These are phyloP conservation scores for Ascobolus immersus DNA, from an alignment of 495 filamentous ascomycete species.

Conservation along the genomic window DNA sequence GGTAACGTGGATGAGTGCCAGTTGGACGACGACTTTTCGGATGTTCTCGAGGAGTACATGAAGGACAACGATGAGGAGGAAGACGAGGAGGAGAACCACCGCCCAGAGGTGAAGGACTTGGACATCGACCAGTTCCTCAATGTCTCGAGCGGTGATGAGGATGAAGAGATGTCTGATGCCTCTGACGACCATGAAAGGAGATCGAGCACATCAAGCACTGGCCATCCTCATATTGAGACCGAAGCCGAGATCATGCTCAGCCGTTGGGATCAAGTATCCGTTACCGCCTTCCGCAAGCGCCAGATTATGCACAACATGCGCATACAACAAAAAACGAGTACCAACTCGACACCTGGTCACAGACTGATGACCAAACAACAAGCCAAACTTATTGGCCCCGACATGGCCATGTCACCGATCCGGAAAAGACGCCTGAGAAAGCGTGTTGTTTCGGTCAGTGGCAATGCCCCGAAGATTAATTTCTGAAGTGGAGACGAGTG, in stretches of 20 bases:
- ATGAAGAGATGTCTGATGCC: conserved; percentile 7
- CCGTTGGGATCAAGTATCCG: conserved; percentile 14
- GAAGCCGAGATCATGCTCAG: conserved; percentile 10
- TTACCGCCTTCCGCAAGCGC: conserved; percentile 15
- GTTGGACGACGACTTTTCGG: conserved; percentile 3
- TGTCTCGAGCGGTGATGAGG: conserved; percentile 12
- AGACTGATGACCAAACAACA: background rate
- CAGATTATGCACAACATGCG: conserved; percentile 14
- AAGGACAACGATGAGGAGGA: conserved; percentile 11
- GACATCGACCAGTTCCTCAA: conserved; percentile 14
- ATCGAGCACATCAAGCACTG: conserved; percentile 9
- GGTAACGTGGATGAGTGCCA: too few species aligned
- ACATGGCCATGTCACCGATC: too few species aligned
- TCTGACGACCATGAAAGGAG: conserved; percentile 7
- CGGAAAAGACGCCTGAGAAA: too few species aligned
- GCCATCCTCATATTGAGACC: conserved; percentile 4
- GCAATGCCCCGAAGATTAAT: too few species aligned
- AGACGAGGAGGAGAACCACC: conserved; percentile 11
- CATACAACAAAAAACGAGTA: too few species aligned
- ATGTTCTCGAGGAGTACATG: conserved; percentile 7
- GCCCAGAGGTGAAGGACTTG: conserved; percentile 1
- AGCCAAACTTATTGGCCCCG: too few species aligned
- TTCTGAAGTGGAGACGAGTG: too few species aligned
- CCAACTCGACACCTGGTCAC: conserved; percentile 13
- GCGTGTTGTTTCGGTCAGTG: too few species aligned